Base-by-base conservation (phyloP, 768 basidiomycete species). In the Lentinula detonsa region DNA sequence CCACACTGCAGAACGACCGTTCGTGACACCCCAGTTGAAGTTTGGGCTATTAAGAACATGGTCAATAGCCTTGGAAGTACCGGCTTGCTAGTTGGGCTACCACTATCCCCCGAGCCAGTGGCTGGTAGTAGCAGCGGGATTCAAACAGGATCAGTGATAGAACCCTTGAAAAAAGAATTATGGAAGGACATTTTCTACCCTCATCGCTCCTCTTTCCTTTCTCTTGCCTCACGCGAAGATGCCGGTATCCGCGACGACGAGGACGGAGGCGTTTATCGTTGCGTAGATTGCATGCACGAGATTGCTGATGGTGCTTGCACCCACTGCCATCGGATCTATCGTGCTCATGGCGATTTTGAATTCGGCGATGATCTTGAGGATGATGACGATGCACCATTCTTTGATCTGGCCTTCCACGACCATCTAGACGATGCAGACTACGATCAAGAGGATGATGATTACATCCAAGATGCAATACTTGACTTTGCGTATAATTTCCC, bases 251-350 rank as follows among this genome's bases (percentile, higher is more conserved):
- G 81, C 37, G 91, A 93, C 67, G 76, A 75, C 8, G 89, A 91
- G 64, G 91, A 92, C 61, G 88, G 86, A 10, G 87, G 85, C 1
- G 78, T 93, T n/a, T 87, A 84, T 67, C 81, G 91, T 16, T 93
- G 91, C 69, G 67, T 84, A 15, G 85, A 86, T 46, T 93, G 90
- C 64, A 80, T 85, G 78, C 85, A 92, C 67, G 91, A 93, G 72
- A 88, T 93, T 62, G 84, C 80, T 81, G 84, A 78, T 62, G 88
- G 87, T 1, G 68, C 78, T 21, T 93, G 91, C 67, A 78, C 84
- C 4, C 67, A 68, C 10, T 93, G 91, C 65, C 76, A 80, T 33
- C 79, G 88, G 37, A 70, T 70, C 18, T 91, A 90, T 66, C 75
- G 74, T 3, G 87, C 83, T 1, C 87, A 88, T n/a, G 13, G 4